Percentiles rank a stretch among this genome's conserved stretches.
Evolutionary conservation across 176 grass and related monocot species (phyloP).

Genomic region (Elymus sibiricus): DNA sequence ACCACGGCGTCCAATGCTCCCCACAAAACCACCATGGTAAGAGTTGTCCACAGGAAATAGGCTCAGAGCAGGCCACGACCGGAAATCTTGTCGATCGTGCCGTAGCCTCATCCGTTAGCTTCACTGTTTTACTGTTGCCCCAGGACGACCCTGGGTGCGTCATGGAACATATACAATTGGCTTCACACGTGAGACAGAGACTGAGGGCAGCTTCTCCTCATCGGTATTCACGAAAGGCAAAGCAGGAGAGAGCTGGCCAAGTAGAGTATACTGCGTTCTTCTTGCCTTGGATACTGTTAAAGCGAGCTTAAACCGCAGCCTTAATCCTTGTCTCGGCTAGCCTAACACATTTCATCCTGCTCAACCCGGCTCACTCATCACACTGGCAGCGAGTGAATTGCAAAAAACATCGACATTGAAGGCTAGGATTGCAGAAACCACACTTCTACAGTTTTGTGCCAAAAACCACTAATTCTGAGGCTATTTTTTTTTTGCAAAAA

Average conservation of each 20-base stretch:
- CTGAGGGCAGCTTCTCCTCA: slow-evolving; percentile 30
- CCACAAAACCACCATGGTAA: too few relatives aligned
- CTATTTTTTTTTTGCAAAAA: too few relatives aligned
- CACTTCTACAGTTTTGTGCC: too few relatives aligned
- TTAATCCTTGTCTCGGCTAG: slow-evolving; percentile 10
- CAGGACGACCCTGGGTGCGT: not conserved
- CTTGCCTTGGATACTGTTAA: slow-evolving; percentile 39
- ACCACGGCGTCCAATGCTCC: too few relatives aligned
- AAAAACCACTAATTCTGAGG: too few relatives aligned
- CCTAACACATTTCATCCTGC: not conserved
- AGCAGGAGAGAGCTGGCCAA: not conserved
- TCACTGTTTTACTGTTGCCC: too few relatives aligned
- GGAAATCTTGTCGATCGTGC: too few relatives aligned
- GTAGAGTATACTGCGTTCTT: not conserved
- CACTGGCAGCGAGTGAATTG: not conserved
- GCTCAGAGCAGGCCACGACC: too few relatives aligned
- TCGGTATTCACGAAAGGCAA: slow-evolving; percentile 50
- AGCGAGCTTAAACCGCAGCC: slow-evolving; percentile 24
- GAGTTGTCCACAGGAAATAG: too few relatives aligned
- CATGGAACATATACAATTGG: not conserved
- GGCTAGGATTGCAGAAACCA: too few relatives aligned
- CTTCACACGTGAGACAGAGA: slow-evolving; percentile 55
- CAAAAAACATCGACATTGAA: too few relatives aligned
- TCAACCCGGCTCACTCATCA: slow-evolving; percentile 43
- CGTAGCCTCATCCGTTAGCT: too few relatives aligned